Conservation (phyloP, 169 alveolate species). For the Plasmodium reichenowi region DNA sequence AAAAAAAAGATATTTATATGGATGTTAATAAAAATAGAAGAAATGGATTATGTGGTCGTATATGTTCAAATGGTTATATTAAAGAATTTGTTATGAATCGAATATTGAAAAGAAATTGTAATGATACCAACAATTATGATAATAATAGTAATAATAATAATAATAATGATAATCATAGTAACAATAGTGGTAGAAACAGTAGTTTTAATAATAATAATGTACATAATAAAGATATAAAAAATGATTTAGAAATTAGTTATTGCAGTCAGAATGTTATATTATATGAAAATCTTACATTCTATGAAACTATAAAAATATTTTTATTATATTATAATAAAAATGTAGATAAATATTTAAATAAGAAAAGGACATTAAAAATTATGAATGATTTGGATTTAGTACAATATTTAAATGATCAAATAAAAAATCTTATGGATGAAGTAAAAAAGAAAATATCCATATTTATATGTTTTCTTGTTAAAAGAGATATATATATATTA, state of each 20-base stretch:
- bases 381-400: constrained; percentile 41
- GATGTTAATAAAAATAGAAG: neutral
- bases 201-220: neutral
- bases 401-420: constrained; percentile 34
- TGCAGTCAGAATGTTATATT: constrained; percentile 72
- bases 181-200: neutral
- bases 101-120: neutral
- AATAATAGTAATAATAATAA: neutral
- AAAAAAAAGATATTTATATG: neutral
- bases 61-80: neutral
- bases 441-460: constrained; percentile 69
- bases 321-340: constrained; percentile 61
- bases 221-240: neutral
- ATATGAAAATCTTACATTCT: constrained; percentile 58
- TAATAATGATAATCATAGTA: neutral
- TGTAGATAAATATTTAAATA: constrained; percentile 42
- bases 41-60: neutral
- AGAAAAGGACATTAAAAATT: constrained; percentile 39
- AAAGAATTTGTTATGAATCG: neutral
- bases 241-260: constrained; percentile 29
- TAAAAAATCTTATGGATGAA: constrained; percentile 55
- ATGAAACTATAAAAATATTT: constrained; percentile 50
- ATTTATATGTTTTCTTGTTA: constrained; percentile 61
- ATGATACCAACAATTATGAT: neutral
- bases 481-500: constrained; percentile 58